Evolutionary conservation across 176 grass and related monocot species (phyloP).

Genomic region (Aegilops umbellulata): DNA sequence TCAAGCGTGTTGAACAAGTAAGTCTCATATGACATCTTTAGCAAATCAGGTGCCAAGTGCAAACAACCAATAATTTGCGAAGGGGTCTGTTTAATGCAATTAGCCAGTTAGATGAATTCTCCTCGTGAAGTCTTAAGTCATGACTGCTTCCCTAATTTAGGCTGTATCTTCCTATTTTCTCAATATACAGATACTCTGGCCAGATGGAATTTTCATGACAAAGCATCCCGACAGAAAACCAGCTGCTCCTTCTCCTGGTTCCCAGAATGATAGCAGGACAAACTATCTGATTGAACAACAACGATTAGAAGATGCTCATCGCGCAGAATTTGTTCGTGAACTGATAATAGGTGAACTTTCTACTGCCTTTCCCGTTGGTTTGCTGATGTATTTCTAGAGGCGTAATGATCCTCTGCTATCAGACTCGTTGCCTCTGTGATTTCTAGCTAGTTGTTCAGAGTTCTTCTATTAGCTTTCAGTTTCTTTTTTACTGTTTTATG

Average conservation of each 20-base stretch:
- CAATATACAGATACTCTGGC: constrained; percentile 84
- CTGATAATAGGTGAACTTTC: constrained; percentile 77
- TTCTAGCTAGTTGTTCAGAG: neutral
- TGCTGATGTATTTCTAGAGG: neutral
- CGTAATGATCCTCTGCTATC: neutral
- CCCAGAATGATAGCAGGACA: constrained; percentile 44
- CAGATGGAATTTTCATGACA: constrained; percentile 93
- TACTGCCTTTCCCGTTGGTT: neutral
- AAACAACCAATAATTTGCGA: neutral
- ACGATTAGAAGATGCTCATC: constrained; percentile 69
- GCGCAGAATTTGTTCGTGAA: constrained; percentile 85
- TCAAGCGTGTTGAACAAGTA: constrained; percentile 94
- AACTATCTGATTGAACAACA: constrained; percentile 66
- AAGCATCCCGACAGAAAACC: constrained; percentile 93
- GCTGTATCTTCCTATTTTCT: constrained; percentile 21
- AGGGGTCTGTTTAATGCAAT: neutral
- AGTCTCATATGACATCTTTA: constrained; percentile 11
- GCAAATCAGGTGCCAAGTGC: neutral
- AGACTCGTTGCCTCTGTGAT: neutral
- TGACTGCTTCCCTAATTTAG: neutral
- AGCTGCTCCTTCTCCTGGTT: constrained; percentile 32
- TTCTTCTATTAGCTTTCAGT: neutral
- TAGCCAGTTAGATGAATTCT: constrained; percentile 3
- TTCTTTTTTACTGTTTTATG: neutral
- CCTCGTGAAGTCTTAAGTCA: neutral